Evolutionary conservation across 306 rosid species (phyloP).

Genomic region (Oemleria cerasiformis): DNA sequence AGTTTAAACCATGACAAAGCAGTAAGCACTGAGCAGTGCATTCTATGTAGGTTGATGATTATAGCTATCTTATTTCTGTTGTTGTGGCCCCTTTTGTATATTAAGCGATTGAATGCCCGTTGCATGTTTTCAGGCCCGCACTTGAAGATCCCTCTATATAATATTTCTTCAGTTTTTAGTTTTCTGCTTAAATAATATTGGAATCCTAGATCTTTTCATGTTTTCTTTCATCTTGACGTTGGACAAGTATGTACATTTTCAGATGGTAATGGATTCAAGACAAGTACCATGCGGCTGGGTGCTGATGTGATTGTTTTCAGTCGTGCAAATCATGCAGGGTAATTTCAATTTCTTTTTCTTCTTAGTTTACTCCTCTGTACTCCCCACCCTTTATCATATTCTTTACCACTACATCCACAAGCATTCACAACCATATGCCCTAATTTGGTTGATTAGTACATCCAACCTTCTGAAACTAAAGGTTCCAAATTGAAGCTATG

Average conservation of each 20-base stretch:
- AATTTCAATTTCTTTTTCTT: slow-evolving; percentile 22
- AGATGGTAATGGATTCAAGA: slow-evolving; percentile 99
- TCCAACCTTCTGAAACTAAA: not conserved
- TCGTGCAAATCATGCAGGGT: slow-evolving; percentile 61
- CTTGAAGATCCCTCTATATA: not conserved
- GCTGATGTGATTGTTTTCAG: slow-evolving; percentile 90
- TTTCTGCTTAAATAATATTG: not conserved
- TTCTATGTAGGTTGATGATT: not conserved
- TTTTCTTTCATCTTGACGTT: slow-evolving; percentile 19
- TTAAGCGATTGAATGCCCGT: not conserved
- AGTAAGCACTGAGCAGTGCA: not conserved
- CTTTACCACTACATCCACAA: not conserved
- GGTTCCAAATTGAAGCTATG: not conserved
- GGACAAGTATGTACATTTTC: slow-evolving; percentile 24
- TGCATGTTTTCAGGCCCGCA: not conserved
- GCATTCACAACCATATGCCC: not conserved
- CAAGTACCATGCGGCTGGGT: slow-evolving; percentile 94
- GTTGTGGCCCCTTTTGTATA: not conserved
- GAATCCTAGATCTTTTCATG: slow-evolving; percentile 14
- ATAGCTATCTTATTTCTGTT: not conserved
- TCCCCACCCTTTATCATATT: not conserved
- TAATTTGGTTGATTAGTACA: not conserved
- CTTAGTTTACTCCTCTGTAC: slow-evolving; percentile 1
- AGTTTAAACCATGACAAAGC: not conserved
- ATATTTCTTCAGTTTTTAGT: not conserved